Base-by-base conservation (phyloP, 768 basidiomycete species). In the Agrocybe pediades region DNA sequence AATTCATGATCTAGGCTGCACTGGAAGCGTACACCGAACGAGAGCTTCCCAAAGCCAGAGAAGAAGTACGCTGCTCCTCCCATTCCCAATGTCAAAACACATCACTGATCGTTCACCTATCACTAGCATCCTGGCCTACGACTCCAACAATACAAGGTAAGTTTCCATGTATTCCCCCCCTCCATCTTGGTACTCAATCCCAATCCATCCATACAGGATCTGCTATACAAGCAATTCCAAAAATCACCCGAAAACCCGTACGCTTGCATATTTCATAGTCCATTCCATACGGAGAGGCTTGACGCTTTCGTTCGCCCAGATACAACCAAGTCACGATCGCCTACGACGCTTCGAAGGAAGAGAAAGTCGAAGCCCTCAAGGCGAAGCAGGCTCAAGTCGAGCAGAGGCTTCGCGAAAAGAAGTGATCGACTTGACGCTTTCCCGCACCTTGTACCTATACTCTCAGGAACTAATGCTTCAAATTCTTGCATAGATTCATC, bases 191-290 rank as follows among this genome's bases (percentile, higher is more conserved):
- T 45, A 8, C 50, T 41, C 49, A 56, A 49, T 49, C 17, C 23
- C 20, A 30, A 15, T 30, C 29, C 24, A n/a, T 40, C 16, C 19
- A 7, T 49, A 58, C 65, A 93, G 84, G 95, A 98, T 55, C 72
- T 94, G 45, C 73, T 97, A 44, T 88, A 83, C 82, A 97, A 96
- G 72, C 86, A 92, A 69, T 98, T 98, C 85, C 92, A 97, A 70
- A 98, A 97, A 70, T 87, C 91, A 1, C 92, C 94, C 0, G 95
- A 97, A 57, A 97, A 97, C 70, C 91, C 95, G 94, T 95, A 72
- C 65, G 88, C 70, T 6, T 27, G 30, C 45, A 50, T 41, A 41
- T 41, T 21, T 26, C 13, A 11, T 17, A 5, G 36, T 19, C 25
- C 42, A 40, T 27, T n/a, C n/a, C n/a, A n/a, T n/a, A n/a, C n/a